These are phyloP conservation scores for Aegilops speltoides DNA, from an alignment of 176 grass and related monocot genomes.

Conservation along the genomic window DNA sequence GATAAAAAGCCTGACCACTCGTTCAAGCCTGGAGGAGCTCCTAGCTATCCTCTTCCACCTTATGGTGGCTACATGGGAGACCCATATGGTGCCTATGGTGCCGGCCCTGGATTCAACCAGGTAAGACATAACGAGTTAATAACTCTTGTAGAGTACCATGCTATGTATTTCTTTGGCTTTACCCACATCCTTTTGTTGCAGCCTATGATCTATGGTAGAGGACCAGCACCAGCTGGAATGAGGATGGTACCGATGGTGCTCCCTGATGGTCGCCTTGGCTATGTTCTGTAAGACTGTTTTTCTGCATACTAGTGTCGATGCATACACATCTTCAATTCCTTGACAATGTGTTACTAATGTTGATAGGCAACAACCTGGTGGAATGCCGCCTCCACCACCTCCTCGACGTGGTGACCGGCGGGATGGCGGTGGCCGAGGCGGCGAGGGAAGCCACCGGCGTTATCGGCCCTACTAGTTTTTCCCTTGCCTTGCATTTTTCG, in stretches of 20 bases:
- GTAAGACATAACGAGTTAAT: conserved; percentile 22
- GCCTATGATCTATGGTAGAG: conserved; percentile 99
- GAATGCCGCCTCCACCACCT: conserved; percentile 43
- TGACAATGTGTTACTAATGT: conserved; percentile 16
- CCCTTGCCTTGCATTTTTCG: neutral
- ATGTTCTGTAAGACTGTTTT: conserved; percentile 70
- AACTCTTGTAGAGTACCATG: neutral
- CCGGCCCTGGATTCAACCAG: conserved; percentile 71
- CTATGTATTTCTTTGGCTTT: neutral
- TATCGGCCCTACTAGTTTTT: conserved; percentile 72
- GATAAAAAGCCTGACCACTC: conserved; percentile 79
- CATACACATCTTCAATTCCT: neutral
- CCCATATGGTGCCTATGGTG: conserved; percentile 91
- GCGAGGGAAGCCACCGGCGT: conserved; percentile 55
- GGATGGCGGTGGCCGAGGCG: conserved; percentile 39
- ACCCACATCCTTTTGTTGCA: conserved; percentile 20
- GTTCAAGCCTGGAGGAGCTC: conserved; percentile 50
- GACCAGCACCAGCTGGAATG: conserved; percentile 89
- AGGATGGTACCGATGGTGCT: conserved; percentile 98
- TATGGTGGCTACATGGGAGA: conserved; percentile 68
- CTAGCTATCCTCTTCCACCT: conserved; percentile 57
- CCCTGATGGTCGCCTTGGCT: conserved; percentile 92
- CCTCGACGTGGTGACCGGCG: conserved; percentile 58
- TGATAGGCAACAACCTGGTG: conserved; percentile 81
- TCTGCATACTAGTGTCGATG: neutral